These are phyloP conservation scores for Choricystis sp. DNA, from an alignment of 139 green algal species.

Conservation along the genomic window DNA sequence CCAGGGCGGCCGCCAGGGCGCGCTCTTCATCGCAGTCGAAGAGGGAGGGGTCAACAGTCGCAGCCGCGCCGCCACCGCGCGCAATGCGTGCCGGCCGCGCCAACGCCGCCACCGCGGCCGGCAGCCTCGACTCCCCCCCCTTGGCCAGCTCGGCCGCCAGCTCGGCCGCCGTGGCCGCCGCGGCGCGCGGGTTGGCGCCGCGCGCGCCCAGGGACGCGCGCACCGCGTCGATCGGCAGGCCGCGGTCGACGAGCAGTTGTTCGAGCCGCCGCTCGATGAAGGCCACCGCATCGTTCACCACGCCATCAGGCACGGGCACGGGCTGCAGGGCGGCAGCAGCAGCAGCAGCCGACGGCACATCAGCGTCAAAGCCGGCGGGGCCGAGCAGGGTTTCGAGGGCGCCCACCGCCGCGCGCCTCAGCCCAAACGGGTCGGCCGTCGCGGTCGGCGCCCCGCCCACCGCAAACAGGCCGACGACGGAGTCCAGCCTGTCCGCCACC, in stretches of 20 bases:
- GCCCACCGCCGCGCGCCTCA: slow-evolving; percentile 78
- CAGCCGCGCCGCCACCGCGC: slow-evolving; percentile 54
- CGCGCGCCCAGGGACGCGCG: slow-evolving; percentile 72
- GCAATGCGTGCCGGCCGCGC: slow-evolving; percentile 69
- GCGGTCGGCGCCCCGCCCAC: slow-evolving; percentile 70
- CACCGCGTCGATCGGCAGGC: slow-evolving; percentile 40
- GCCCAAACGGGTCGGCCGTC: slow-evolving; percentile 80
- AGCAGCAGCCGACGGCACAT: slow-evolving; percentile 4
- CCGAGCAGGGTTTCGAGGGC: slow-evolving; percentile 44
- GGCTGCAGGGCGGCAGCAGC: slow-evolving; percentile 60
- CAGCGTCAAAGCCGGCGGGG: background rate
- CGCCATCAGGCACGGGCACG: slow-evolving; percentile 31
- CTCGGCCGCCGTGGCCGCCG: slow-evolving; percentile 39
- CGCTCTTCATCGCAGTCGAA: slow-evolving; percentile 70
- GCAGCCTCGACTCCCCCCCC: slow-evolving; percentile 31
- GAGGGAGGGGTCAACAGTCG: slow-evolving; percentile 26
- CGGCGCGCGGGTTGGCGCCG: slow-evolving; percentile 50
- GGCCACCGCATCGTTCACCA: slow-evolving; percentile 14
- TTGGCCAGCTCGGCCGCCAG: slow-evolving; percentile 32
- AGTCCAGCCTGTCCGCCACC: slow-evolving; percentile 67
- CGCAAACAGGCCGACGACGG: slow-evolving; percentile 82
- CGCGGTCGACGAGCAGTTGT: slow-evolving; percentile 59
- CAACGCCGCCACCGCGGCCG: slow-evolving; percentile 56
- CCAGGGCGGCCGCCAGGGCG: slow-evolving; percentile 35
- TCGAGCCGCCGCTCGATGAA: slow-evolving; percentile 55